These are phyloP conservation scores for Linnemannia hyalina DNA, from an alignment of 192 early-diverging fungal genomes.

Conservation along the genomic window DNA sequence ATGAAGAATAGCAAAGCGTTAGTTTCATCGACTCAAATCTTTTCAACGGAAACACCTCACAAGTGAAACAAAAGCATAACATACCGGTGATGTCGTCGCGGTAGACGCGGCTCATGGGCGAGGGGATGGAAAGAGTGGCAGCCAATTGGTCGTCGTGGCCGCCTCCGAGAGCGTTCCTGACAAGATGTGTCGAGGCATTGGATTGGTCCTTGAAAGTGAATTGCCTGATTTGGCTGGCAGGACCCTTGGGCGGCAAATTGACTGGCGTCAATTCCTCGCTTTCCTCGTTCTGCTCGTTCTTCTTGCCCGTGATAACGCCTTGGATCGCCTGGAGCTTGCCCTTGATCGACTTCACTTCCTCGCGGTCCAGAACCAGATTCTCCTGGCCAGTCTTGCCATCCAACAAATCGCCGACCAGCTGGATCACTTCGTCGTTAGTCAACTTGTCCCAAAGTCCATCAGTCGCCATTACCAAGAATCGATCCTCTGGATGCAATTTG, in stretches of 20 bases:
- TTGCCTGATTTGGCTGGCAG: conserved; percentile 39
- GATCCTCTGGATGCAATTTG: conserved; percentile 69
- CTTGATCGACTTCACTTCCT: conserved; percentile 13
- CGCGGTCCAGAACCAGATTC: conserved; percentile 25
- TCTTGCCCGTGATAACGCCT: conserved; percentile 33
- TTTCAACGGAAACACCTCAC: not conserved
- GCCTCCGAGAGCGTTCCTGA: conserved; percentile 75
- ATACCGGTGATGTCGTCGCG: conserved; percentile 87
- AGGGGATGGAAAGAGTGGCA: conserved; percentile 74
- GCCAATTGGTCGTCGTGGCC: conserved; percentile 72
- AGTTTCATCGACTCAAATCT: not conserved
- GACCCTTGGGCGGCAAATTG: conserved; percentile 43
- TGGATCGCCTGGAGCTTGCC: conserved; percentile 24
- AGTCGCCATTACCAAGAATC: conserved; percentile 84
- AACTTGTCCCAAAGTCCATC: conserved; percentile 89
- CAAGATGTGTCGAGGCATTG: conserved; percentile 81
- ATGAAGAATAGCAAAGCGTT: not conserved
- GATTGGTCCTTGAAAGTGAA: conserved; percentile 55
- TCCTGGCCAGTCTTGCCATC: conserved; percentile 55
- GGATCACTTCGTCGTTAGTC: conserved; percentile 71
- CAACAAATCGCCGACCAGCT: conserved; percentile 61
- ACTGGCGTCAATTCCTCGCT: conserved; percentile 45
- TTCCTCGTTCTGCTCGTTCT: conserved; percentile 31
- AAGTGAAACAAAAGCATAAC: not conserved
- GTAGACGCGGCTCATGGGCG: conserved; percentile 74